Percentiles rank a stretch among this genome's conserved stretches.
phyloP scores from a whole-genome alignment of 192 early-diverging fungal genomes.

The Paraglomus brasilianum region DNA sequence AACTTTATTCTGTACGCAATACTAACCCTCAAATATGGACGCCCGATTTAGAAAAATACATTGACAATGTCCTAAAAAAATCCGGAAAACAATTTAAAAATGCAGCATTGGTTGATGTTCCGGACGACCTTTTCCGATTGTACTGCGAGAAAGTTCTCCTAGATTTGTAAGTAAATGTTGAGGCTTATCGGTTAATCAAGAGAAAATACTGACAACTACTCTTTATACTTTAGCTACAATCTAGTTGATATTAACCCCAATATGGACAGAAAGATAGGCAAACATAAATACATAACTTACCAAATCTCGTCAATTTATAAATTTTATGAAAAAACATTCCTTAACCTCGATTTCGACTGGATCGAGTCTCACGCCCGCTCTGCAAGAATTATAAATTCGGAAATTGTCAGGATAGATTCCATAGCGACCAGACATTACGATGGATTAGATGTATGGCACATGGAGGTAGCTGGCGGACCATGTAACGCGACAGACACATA shows the following conservation, averaged over 20 bases:
- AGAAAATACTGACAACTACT: slow-evolving; percentile 9
- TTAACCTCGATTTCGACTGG: slow-evolving; percentile 3
- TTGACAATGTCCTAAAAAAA: slow-evolving; percentile 19
- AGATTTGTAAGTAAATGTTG: slow-evolving; percentile 19
- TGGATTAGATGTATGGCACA: slow-evolving; percentile 1
- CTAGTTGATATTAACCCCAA: background rate
- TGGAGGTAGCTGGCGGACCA: slow-evolving; percentile 6
- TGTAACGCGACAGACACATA: slow-evolving; percentile 11
- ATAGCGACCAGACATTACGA: slow-evolving; percentile 8
- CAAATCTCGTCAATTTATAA: slow-evolving; percentile 5
- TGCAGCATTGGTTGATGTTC: slow-evolving; percentile 13
- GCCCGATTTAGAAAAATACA: slow-evolving; percentile 5
- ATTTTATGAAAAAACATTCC: slow-evolving; percentile 20
- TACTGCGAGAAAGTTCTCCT: slow-evolving; percentile 19
- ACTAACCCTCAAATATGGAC: slow-evolving; percentile 25
- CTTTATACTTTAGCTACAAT: slow-evolving; percentile 4
- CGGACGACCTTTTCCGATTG: slow-evolving; percentile 13
- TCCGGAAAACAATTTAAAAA: slow-evolving; percentile 23
- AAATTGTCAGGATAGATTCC: background rate
- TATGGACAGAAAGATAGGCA: slow-evolving; percentile 11
- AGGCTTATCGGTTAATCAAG: slow-evolving; percentile 5
- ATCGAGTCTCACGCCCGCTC: background rate
- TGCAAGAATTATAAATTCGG: slow-evolving; percentile 15
- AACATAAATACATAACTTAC: slow-evolving; percentile 9
- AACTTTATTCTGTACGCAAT: slow-evolving; percentile 19